Percentiles rank a stretch among this genome's conserved stretches.
Evolutionary conservation across 495 filamentous ascomycete species (phyloP).

Genomic region (Podospora sp.): DNA sequence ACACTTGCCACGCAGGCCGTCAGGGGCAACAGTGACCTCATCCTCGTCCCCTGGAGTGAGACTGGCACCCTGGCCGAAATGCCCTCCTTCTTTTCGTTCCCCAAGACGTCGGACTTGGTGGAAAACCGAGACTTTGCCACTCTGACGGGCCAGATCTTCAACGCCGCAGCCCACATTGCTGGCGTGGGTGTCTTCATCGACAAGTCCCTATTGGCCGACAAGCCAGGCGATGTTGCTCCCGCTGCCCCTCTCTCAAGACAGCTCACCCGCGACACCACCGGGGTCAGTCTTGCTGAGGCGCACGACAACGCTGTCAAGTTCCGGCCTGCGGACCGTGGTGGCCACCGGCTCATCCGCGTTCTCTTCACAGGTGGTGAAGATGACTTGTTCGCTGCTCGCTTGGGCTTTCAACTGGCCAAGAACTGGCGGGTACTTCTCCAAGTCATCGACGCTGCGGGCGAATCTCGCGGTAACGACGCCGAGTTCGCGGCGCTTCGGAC

Average conservation of each 20-base stretch:
- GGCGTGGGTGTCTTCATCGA: constrained; percentile 56
- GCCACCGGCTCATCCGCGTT: constrained; percentile 62
- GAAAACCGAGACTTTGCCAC: constrained; percentile 52
- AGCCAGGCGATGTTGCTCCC: constrained; percentile 57
- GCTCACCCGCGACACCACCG: constrained; percentile 22
- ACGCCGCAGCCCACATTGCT: constrained; percentile 12
- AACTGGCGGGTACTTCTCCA: constrained; percentile 72
- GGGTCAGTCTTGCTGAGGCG: constrained; percentile 47
- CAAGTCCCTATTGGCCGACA: constrained; percentile 56
- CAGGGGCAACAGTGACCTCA: constrained; percentile 69
- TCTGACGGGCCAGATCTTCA: constrained; percentile 16
- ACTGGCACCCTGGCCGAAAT: constrained; percentile 67
- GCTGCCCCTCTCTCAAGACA: constrained; percentile 44
- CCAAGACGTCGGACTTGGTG: constrained; percentile 45
- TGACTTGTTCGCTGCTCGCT: constrained; percentile 72
- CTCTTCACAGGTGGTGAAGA: constrained; percentile 81
- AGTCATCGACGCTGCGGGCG: constrained; percentile 44
- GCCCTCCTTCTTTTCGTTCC: constrained; percentile 40
- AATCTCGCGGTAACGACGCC: constrained; percentile 1
- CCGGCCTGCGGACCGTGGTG: constrained; percentile 50
- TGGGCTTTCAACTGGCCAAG: constrained; percentile 75
- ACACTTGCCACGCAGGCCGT: constrained; percentile 65
- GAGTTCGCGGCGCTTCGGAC: constrained; percentile 20
- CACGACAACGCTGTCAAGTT: constrained; percentile 61
- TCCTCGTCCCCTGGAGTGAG: constrained; percentile 87